Base-by-base conservation (phyloP, 140 eudicot genomes). In the Anethum foeniculum region DNA sequence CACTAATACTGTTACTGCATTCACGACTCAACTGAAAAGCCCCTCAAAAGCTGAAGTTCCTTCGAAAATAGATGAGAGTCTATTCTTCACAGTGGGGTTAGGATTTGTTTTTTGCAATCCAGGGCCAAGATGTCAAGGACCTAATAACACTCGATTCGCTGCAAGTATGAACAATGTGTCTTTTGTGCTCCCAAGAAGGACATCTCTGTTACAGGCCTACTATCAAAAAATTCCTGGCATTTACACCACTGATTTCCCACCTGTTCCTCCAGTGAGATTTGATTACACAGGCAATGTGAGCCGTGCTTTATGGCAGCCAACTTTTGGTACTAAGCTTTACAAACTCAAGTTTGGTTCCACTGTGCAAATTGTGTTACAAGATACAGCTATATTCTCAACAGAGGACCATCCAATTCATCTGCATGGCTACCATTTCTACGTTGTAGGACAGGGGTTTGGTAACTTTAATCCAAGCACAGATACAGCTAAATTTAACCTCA, bases 371-470 rank as follows among this genome's bases (percentile, higher is more conserved):
- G 87, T 92, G 84, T 43, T 92, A 65, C 97, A 92, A 87, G 92
- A 90, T 73, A 93, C 96, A 11, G 88, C 90, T 36, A 93, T 93
- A 27, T 83, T 88, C 47, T 38, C 96, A 4, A 89, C 96, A 0
- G 97, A 93, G 77, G 94, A 90, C 77, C 97, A 93, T 77, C 97
- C 97, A 0, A 86, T 93, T 62, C 97, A 93, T 85, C 92, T 93
- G 47, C 97, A 93, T 77, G 97, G 97, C 7, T 93, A 93, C 81
- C 92, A 90, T 71, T 93, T 93, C 84, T 90, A 72, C 58, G 85
- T 93, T 2, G 94, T 93, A 54, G 96, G 96, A 76, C 88, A 81
- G 71, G 97, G 97, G n/a, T 87, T 87, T 54, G 97, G 97, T n/a
- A 93, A 93, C 86, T 93, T 90, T 47, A 87, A 93, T 83, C 91